Percentiles rank a stretch among this genome's conserved stretches.
Evolutionary conservation across 495 filamentous ascomycete genomes (phyloP).

Genomic region (Aspergillus steynii): DNA sequence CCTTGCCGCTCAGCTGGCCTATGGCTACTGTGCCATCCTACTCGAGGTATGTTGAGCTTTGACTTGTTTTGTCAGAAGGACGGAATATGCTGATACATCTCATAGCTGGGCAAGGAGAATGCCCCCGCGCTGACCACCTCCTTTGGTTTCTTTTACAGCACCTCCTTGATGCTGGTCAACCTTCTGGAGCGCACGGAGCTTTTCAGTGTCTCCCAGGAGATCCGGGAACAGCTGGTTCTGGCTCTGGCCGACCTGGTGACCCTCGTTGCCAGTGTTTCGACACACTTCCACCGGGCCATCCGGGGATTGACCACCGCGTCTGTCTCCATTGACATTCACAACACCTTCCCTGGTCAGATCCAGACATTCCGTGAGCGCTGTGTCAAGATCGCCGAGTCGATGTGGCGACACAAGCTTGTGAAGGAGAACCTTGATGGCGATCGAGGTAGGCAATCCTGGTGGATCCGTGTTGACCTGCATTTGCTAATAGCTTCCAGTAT

Average conservation of each 20-base stretch:
- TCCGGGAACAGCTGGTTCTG: slow-evolving; percentile 39
- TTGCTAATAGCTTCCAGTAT: slow-evolving; percentile 14
- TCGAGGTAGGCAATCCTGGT: slow-evolving; percentile 11
- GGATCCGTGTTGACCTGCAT: no score
- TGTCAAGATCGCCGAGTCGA: slow-evolving; percentile 32
- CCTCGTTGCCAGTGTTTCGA: slow-evolving; percentile 34
- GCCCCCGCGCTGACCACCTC: slow-evolving; percentile 33
- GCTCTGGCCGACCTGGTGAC: slow-evolving; percentile 39
- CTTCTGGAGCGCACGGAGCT: slow-evolving; percentile 40
- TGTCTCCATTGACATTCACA: slow-evolving; percentile 35
- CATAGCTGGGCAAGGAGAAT: slow-evolving; percentile 37
- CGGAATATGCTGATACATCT: neutral
- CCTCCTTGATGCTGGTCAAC: slow-evolving; percentile 33
- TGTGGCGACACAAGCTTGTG: slow-evolving; percentile 40
- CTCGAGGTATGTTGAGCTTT: slow-evolving; percentile 31
- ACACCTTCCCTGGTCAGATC: slow-evolving; percentile 34
- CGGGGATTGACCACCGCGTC: slow-evolving; percentile 23
- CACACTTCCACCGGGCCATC: slow-evolving; percentile 33
- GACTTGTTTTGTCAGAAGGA: neutral
- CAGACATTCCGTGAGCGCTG: slow-evolving; percentile 33
- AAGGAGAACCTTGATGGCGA: slow-evolving; percentile 25
- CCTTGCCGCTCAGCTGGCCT: slow-evolving; percentile 37
- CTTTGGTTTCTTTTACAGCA: slow-evolving; percentile 43
- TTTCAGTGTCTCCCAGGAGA: slow-evolving; percentile 35
- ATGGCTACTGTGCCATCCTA: slow-evolving; percentile 39